Evolutionary conservation across 352 stramenopile species (phyloP), one percentile per base, ranked within the genome.

Genomic region (Pythium grandisporangium): DNA sequence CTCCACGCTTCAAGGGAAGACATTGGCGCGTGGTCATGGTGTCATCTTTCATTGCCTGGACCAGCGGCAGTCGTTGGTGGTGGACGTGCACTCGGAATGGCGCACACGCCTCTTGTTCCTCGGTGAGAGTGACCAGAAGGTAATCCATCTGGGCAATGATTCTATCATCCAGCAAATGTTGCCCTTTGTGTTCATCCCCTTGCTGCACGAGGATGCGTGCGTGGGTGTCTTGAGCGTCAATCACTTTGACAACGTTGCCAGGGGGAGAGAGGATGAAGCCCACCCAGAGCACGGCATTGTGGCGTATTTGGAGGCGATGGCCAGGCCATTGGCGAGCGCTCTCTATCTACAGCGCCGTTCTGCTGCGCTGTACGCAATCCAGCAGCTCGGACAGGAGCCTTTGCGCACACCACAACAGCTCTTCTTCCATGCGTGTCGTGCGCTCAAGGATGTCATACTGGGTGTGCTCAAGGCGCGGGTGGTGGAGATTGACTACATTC

Each of bases 281-380:
- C 76, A 91, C 13, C 77, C 74, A 0, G 77, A 91, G 50, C 45
- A 56, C 13, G 77, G 77, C 4, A 60, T 81, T 1, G 20, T 89
- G 6, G 51, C 68, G 4, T 85, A 84, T 17, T 49, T 92, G 3
- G 20, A 46, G 6, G 35, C 56, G 0, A 36, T 86, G 3, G 45
- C 47, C 5, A 76, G 70, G 30, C 30, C 66, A 0, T 37, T 92
- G 2, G 69, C 68, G 0, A 55, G 58, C 10, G 58, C 59, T 0
- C 66, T 92, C 12, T 86, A 85, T 24, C 42, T 79, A 24, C 86
- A 88, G 45, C 58, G 78, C 0, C 58, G 75, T 5, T 67, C 75
- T 1, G 58, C 53, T 26, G 65, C 61, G 1, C 43, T 92, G n/a
- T 52, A 68, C 32, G 32, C 74, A 27, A 36, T 92, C 1, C 55